Evolutionary conservation across 257 asterid genomes (phyloP), one percentile per base, ranked within the genome.

Genomic region (Gynochthodes officinalis): DNA sequence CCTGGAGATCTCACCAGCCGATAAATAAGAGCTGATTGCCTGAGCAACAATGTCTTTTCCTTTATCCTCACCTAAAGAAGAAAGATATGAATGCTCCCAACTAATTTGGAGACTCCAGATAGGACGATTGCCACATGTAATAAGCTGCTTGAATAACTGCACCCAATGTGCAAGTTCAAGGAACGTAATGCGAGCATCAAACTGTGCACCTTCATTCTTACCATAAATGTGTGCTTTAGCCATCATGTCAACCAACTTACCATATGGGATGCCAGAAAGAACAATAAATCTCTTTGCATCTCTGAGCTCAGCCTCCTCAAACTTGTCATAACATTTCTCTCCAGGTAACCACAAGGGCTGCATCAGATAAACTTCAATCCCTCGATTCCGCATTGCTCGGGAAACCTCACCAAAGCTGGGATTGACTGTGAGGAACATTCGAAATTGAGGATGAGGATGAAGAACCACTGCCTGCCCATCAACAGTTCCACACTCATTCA

Each of bases 331-430:
- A 75, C 68, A 68, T 67, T 32, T 65, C 78, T 73, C 86, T 28
- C 80, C 83, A 52, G 83, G 78, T 82, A 88, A 82, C 93, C 90
- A 84, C 70, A 73, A 46, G 69, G 96, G 90, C 70, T 83, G 89
- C 99, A 90, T 90, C 83, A 95, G 58, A 78, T 69, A 90, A 82
- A 92, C 78, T 83, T 95, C 99, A 43, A 95, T 93, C 43, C 98
- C 99, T 84, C 99, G 84, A 74, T 95, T 95, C 77, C 99, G 82
- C 99, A 95, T 95, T 72, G 99, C 99, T 75, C 99, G 88, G 68
- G 99, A 95, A 50, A 95, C 97, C 76, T 95, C 99, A 71, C 99
- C 99, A 74, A 80, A 78, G 85, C 79, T 79, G 69, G 99, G 98
- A 78, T 92, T 89, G 25, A 95, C 94, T 25, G 99, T 95, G 73